phyloP scores from a whole-genome alignment of 768 basidiomycete species.

The Termitomyces sp. region DNA sequence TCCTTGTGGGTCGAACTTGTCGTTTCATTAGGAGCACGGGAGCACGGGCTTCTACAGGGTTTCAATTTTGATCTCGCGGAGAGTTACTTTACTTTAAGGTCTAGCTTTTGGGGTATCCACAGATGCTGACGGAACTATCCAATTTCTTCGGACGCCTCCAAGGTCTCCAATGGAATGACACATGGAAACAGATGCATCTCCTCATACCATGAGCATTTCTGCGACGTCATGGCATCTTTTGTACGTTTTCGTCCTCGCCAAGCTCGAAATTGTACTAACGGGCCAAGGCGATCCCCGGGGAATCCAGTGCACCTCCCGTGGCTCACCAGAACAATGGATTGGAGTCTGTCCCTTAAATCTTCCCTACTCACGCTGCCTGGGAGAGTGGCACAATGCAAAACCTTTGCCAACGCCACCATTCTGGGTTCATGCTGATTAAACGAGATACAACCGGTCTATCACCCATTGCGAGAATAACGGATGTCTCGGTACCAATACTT shows the following conservation, averaged over 20 bases:
- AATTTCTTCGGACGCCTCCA: neutral
- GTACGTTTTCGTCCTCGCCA: neutral
- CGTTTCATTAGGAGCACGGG: conserved; percentile 8
- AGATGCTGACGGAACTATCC: neutral
- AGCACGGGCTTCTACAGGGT: neutral
- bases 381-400: neutral
- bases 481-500: neutral
- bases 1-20: conserved; percentile 1
- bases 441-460: neutral
- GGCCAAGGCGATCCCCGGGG: neutral
- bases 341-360: neutral
- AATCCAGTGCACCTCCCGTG: neutral
- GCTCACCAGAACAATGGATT: neutral
- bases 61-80: neutral
- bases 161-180: neutral
- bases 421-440: neutral
- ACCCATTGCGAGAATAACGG: neutral
- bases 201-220: neutral
- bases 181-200: neutral
- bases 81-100: neutral
- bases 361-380: conserved; percentile 5
- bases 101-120: neutral
- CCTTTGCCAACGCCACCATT: neutral
- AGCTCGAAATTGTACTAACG: neutral
- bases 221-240: neutral